phyloP scores from a whole-genome alignment of 2,329 filamentous ascomycete species.

The Cordyceps farinosa region DNA sequence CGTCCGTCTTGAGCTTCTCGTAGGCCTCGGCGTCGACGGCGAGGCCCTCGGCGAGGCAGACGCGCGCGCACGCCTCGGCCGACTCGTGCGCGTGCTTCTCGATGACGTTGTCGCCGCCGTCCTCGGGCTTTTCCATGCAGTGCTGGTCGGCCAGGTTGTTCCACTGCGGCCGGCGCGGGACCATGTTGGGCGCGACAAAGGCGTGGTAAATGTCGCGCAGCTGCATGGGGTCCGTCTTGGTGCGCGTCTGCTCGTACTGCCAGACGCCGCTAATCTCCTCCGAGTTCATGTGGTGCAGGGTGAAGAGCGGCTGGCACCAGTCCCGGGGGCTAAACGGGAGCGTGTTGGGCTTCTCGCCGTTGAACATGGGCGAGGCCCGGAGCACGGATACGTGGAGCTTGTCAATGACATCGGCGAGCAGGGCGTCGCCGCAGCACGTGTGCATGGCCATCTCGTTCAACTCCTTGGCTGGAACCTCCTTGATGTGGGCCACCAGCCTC shows the following conservation, averaged over 20 bases:
- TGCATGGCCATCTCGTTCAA: conserved; percentile 44
- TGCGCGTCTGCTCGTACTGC: conserved; percentile 50
- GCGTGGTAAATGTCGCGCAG: conserved; percentile 48
- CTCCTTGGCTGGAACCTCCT: conserved; percentile 41
- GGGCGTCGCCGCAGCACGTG: conserved; percentile 51
- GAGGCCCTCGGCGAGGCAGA: conserved; percentile 43
- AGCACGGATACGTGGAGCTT: conserved; percentile 42
- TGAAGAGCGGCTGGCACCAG: conserved; percentile 56
- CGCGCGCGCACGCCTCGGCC: conserved; percentile 44
- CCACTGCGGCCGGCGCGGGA: conserved; percentile 44
- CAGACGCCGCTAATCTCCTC: conserved; percentile 51
- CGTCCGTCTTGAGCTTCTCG: conserved; percentile 27
- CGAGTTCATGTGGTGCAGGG: conserved; percentile 53
- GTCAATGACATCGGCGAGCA: conserved; percentile 46
- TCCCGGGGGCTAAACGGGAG: conserved; percentile 46
- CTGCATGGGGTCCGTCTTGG: conserved; percentile 39
- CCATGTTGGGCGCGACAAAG: conserved; percentile 44
- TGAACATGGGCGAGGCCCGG: conserved; percentile 50
- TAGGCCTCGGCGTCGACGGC: conserved; percentile 35
- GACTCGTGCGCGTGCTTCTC: conserved; percentile 45
- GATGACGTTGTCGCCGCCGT: conserved; percentile 32
- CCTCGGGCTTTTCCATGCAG: conserved; percentile 40
- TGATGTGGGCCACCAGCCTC: conserved; percentile 39
- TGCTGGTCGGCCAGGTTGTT: conserved; percentile 50
- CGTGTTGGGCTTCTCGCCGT: conserved; percentile 52